These are phyloP conservation scores for Solanum sejunctum DNA, from an alignment of 257 asterid species.

Conservation along the genomic window DNA sequence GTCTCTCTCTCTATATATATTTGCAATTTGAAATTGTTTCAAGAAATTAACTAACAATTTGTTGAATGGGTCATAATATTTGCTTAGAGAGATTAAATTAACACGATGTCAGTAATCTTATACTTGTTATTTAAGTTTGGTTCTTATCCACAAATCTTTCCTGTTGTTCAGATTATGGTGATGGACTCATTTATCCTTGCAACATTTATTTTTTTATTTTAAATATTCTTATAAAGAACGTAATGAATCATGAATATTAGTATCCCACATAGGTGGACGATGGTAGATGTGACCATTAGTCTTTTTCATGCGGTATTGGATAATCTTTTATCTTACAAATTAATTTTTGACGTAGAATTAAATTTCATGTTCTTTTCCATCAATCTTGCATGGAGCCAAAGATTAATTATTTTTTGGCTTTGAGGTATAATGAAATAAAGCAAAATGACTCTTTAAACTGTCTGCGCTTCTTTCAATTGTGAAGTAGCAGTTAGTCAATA, in stretches of 20 bases:
- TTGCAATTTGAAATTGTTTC: background rate
- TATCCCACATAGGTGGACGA: background rate
- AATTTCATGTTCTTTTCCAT: background rate
- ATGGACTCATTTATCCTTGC: background rate
- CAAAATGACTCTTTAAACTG: too few relatives aligned
- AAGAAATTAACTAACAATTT: background rate
- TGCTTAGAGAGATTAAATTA: background rate
- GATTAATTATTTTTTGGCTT: too few relatives aligned
- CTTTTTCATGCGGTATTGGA: too few relatives aligned
- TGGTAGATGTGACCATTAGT: background rate
- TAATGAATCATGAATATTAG: background rate
- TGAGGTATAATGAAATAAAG: too few relatives aligned
- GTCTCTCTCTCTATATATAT: background rate
- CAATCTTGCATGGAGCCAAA: too few relatives aligned
- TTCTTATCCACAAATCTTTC: background rate
- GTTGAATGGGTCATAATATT: background rate
- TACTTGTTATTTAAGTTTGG: background rate
- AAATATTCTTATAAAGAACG: background rate
- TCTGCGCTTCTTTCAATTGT: too few relatives aligned
- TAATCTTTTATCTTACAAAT: too few relatives aligned
- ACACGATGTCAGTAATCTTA: background rate
- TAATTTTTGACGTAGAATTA: background rate
- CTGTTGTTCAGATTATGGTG: background rate
- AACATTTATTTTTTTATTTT: background rate
- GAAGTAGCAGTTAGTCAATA: too few relatives aligned